A percentile compares a stretch with the other conserved stretches of the same genome.
phyloP scores from a whole-genome alignment of 2,329 filamentous ascomycete genomes.

The Calonectria hongkongensis region DNA sequence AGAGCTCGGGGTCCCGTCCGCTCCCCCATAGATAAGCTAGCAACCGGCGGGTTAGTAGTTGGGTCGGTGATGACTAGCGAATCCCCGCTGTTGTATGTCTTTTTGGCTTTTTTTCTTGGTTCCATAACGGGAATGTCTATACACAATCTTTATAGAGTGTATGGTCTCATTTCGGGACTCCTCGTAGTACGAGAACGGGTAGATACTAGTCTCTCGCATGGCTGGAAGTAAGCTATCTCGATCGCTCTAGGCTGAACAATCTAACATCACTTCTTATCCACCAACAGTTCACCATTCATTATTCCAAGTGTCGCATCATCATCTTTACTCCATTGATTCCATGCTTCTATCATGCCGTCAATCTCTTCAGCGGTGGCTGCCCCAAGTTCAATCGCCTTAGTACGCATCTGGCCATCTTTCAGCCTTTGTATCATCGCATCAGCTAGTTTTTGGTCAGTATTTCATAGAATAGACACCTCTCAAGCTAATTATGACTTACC shows the following conservation, averaged over 20 bases:
- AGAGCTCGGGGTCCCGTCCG: constrained; percentile 32
- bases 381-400: constrained; percentile 52
- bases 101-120: not conserved
- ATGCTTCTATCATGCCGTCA: constrained; percentile 55
- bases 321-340: constrained; percentile 53
- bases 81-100: constrained; percentile 34
- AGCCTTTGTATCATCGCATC: constrained; percentile 53
- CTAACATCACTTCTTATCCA: constrained; percentile 46
- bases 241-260: not conserved
- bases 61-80: constrained; percentile 36
- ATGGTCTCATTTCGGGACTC: not conserved
- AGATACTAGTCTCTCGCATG: not conserved
- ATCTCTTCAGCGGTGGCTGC: constrained; percentile 51
- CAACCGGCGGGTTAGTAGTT: constrained; percentile 34
- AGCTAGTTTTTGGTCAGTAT: constrained; percentile 45
- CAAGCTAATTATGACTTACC: constrained; percentile 42
- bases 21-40: constrained; percentile 36
- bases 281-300: constrained; percentile 55
- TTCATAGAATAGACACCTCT: rapidly evolving
- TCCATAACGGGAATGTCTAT: not conserved
- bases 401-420: constrained; percentile 50
- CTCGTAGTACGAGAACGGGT: not conserved
- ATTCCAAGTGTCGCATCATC: constrained; percentile 56
- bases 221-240: not conserved
- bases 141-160: too few relatives aligned